Evolutionary conservation across 1,139 yeast species (phyloP), one percentile per base, ranked within the genome.

Genomic region (Geotrichum klebahnii): DNA sequence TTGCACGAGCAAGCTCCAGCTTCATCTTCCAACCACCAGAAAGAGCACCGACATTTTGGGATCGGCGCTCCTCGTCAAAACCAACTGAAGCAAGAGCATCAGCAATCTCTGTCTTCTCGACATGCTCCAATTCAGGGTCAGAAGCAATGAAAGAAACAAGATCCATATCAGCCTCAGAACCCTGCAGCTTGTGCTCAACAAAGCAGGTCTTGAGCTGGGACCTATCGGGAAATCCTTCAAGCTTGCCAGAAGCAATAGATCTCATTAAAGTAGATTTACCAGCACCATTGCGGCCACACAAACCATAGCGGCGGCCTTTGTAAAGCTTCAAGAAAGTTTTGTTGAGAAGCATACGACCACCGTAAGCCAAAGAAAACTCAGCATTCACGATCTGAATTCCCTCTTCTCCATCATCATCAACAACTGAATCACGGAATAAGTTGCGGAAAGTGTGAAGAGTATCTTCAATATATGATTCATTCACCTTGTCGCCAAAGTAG

Each of bases 281-380:
- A 53, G 97, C 97, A 78, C 98, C 98, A 68, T 92, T 92, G 72
- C 97, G 81, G 64, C 98, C 98, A 76, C 97, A 89, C 57, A 92
- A 79, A 74, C 98, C 98, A 66, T 92, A 92, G 69, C 98, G 81
- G 70, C 87, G 97, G 61, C 98, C 98, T 73, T 90, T 89, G 63
- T 86, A 75, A 55, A 92, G 77, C 64, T 96, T 79, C 66, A 92
- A 74, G 56, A 77, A 84, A 50, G 98, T 90, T 72, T 92, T 90
- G 77, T 90, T 92, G 62, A 92, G 75, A 62, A 92, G 78, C 97
- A 92, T 92, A 72, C 97, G 83, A 37, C 96, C 86, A 71, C 98
- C 98, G 67, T 92, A 92, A 34, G 98, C 98, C 58, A 92, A 76
- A 0, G 97, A 92, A 69, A 92, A 92, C 66, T 87, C 94, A 33